Evolutionary conservation across 148 eudicot species (phyloP), one percentile per base, ranked within the genome.

Genomic region (Rhododendron vialii): DNA sequence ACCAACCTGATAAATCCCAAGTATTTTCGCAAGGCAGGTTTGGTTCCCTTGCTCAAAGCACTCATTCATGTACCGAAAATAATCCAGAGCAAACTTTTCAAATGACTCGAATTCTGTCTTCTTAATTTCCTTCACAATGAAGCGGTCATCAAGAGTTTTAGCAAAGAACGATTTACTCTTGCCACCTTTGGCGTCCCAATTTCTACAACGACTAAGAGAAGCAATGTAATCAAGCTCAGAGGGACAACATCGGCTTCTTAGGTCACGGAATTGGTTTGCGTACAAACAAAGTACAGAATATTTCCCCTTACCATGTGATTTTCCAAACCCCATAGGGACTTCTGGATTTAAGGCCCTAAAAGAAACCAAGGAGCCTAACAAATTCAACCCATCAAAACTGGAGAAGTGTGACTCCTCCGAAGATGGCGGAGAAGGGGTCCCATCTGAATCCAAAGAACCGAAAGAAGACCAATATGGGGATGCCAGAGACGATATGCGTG

Each of bases 131-230:
- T 97, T 97, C 47, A 97, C 90, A 77, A 97, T 95, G 82, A 95
- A 94, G 85, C 98, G 92, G 65, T 93, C 95, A 85, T 97, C 99
- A 71, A 95, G 92, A 38, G 99, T 94, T 90, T 95, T 97, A 12
- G 95, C 93, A 86, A 95, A 97, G 85, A 94, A 86, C 43, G 99
- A 94, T 90, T 95, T 94, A 90, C 98, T 97, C 91, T 97, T 97
- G 47, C 99, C 99, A 88, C 99, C 99, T 90, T 97, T 95, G 43
- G 99, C 98, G 87, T 97, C 95, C 99, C 99, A 97, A 84, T 87
- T 87, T 91, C 87, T 94, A 88, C 99, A 95, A 38, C 98, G 98
- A 91, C 98, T 93, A 47, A 97, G 89, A 55, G 99, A 97, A 87
- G 98, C 92, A 79, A 97, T 95, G 87, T 93, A 97, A 90, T 93